A percentile compares a stretch with the other conserved stretches of the same genome.
phyloP scores from a whole-genome alignment of 2,329 filamentous ascomycete species.

The Elsinoe ampelina region DNA sequence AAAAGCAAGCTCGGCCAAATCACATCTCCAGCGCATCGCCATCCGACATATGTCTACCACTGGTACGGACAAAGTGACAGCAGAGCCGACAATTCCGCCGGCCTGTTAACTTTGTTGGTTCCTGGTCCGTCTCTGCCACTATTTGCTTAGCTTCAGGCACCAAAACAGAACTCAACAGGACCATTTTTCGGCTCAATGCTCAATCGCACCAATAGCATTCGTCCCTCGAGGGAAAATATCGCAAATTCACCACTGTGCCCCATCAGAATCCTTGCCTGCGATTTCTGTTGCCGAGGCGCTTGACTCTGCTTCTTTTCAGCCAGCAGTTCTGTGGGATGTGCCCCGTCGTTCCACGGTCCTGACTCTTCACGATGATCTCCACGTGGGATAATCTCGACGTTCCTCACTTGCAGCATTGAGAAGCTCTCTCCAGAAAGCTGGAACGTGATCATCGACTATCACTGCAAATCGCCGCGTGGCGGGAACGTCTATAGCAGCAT shows the following conservation, averaged over 20 bases:
- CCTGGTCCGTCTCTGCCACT: conserved; percentile 3
- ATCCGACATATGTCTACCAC: neutral
- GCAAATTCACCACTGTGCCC: conserved; percentile 5
- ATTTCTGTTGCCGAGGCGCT: conserved; percentile 2
- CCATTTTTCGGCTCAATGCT: neutral
- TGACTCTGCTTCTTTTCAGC: neutral
- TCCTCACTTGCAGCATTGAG: neutral
- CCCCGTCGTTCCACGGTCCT: neutral
- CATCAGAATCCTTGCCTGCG: neutral
- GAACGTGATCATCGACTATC: neutral
- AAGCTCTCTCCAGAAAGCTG: neutral
- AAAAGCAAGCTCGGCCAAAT: conserved; percentile 12
- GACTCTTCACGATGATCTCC: neutral
- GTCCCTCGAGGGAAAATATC: neutral
- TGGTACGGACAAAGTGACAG: neutral
- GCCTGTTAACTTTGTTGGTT: conserved; percentile 10
- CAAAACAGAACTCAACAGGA: conserved; percentile 2
- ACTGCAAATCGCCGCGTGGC: neutral
- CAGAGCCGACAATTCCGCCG: conserved; percentile 1
- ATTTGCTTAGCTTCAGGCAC: conserved; percentile 13
- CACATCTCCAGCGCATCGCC: conserved; percentile 12
- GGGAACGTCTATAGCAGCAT: neutral
- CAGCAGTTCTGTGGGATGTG: neutral
- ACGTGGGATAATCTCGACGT: conserved; percentile 6
- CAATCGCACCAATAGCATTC: conserved; percentile 12